Conservation (phyloP, 2,329 filamentous ascomycete genomes). For the Endoconidiophora polonica region DNA sequence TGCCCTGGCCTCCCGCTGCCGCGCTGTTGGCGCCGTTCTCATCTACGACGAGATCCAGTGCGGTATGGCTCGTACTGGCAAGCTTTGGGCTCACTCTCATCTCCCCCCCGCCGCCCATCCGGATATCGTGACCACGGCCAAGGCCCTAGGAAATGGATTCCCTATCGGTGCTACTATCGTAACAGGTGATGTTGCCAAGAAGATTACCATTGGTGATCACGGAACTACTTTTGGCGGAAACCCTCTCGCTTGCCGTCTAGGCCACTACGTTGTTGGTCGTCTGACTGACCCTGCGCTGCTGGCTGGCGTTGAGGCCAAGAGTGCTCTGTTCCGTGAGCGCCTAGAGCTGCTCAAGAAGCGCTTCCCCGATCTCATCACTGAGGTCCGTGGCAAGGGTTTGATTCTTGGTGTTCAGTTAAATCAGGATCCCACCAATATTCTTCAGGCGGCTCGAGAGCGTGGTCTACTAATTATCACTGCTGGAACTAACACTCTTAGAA, state of each 20-base stretch:
- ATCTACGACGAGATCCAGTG: slow-evolving; percentile 98
- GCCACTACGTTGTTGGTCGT: slow-evolving; percentile 67
- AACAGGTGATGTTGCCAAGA: slow-evolving; percentile 24
- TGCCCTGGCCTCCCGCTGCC: slow-evolving; percentile 69
- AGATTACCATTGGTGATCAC: slow-evolving; percentile 53
- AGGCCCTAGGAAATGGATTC: slow-evolving; percentile 91
- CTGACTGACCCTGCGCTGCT: slow-evolving; percentile 58
- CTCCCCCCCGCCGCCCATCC: slow-evolving; percentile 71
- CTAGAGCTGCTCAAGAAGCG: slow-evolving; percentile 30
- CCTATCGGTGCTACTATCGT: slow-evolving; percentile 61
- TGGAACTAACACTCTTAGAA: slow-evolving; percentile 78
- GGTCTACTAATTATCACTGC: slow-evolving; percentile 84
- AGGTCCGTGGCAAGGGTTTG: slow-evolving; percentile 68
- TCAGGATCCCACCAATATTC: slow-evolving; percentile 52
- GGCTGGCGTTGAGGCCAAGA: slow-evolving; percentile 50
- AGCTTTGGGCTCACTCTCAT: slow-evolving; percentile 71
- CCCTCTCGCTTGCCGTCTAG: slow-evolving; percentile 68
- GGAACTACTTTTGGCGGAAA: slow-evolving; percentile 92
- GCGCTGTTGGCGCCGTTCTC: slow-evolving; percentile 71
- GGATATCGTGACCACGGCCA: slow-evolving; percentile 84
- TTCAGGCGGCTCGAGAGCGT: slow-evolving; percentile 74
- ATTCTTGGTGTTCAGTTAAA: slow-evolving; percentile 76
- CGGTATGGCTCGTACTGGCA: slow-evolving; percentile 72
- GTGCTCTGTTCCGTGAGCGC: slow-evolving; percentile 29
- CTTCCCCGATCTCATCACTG: slow-evolving; percentile 54